Conservation (phyloP, 306 rosid genomes). For the Ormosia semicastrata region DNA sequence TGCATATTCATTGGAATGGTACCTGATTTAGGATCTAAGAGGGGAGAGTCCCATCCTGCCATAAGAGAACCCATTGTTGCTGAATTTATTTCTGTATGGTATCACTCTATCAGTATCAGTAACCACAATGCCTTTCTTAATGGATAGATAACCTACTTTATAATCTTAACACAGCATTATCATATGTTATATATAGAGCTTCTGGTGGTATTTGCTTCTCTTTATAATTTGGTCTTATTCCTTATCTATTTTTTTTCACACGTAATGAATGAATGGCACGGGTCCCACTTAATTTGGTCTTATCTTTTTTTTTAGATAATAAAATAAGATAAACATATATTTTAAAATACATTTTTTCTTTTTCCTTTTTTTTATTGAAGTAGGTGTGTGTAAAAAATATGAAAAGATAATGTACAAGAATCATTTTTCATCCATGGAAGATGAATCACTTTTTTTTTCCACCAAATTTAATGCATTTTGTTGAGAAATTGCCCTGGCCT, state of each 20-base stretch:
- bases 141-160: neutral
- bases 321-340: no score
- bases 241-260: neutral
- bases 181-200: conserved; percentile 1
- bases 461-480: no score
- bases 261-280: no score
- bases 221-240: conserved; percentile 40
- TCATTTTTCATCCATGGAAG: no score
- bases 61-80: conserved; percentile 78
- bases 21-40: conserved; percentile 56
- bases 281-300: no score
- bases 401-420: no score
- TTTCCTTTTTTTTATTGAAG: no score
- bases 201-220: neutral
- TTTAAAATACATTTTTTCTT: no score
- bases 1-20: neutral
- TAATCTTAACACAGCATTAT: neutral
- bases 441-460: no score
- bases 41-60: conserved; percentile 73
- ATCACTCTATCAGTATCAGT: neutral
- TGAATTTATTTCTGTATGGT: neutral
- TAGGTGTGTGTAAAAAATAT: no score
- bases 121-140: neutral
- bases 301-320: no score
- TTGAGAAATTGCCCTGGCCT: no score